Evolutionary conservation across 2,329 filamentous ascomycete species (phyloP), one percentile per base, ranked within the genome.

Genomic region (Paracoccidioides brasiliensis): DNA sequence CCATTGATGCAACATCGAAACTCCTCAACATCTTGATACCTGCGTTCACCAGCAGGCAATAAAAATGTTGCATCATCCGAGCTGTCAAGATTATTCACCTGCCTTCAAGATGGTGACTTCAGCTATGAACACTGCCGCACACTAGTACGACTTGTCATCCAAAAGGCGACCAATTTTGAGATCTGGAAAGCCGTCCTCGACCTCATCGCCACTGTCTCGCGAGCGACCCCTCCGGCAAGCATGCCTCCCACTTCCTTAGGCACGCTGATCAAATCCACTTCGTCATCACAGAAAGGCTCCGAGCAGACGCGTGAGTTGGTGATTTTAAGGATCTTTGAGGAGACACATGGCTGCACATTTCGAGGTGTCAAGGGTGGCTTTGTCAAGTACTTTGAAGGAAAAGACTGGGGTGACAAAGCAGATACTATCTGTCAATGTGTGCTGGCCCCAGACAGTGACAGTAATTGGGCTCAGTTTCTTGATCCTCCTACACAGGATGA

Each of bases 301-400:
- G 60, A 63, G 53, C 58, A 64, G 55, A 62, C 57, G 14, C 55
- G 46, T 12, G 35, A 40, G 51, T 33, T 62, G 22, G 43, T 63
- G 9, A 55, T 63, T 50, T 52, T 3, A 53, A 55, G 52, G 53
- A 42, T 62, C 32, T 60, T 63, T 52, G 52, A 60, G 15, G 60
- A 64, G 54, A 58, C 61, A 9, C 10, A 14, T 3, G 28, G n/a
- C 3, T 60, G 59, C 52, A 62, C 56, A 30, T 57, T 54, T 52
- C 46, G 45, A 40, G 52, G 56, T 52, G 60, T 64, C 12, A 48
- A 55, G 5, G 59, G 3, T 59, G 28, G 62, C 53, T 58, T 59
- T 42, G 43, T 30, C 3, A 64, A 64, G 51, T 62, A 64, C 50
- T 64, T 63, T 56, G 53, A 61, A 44, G 58, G 54, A 44, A 63